Base-by-base conservation (phyloP, 2,329 filamentous ascomycete genomes). In the Penicillium sp. region DNA sequence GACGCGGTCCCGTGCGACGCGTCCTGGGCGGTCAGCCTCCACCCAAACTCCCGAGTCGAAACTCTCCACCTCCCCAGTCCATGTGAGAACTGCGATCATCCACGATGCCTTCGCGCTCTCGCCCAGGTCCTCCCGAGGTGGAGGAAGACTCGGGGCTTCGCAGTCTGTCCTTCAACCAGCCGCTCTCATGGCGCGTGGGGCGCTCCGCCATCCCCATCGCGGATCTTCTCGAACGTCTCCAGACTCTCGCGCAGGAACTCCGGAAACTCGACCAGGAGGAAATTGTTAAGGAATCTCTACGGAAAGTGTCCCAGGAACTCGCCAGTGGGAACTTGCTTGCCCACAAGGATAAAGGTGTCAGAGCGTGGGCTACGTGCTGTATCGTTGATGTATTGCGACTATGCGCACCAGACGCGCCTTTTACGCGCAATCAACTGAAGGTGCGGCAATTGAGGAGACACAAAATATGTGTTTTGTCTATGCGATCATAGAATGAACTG, bases 391-490 rank as follows among this genome's bases (percentile, higher is more conserved):
- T 99, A 66, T 84, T 99, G 72, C 89, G 90, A 68, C 83, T 99
- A 57, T 96, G 91, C 77, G 94, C 94, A 29, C 94, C 94, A 0
- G 89, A 97, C 81, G 94, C 94, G 72, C 94, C 94, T 19, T 97
- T 96, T 76, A 96, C 91, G 25, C 86, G 86, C 41, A 86, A 89
- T 59, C 93, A 97, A 78, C 83, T 97, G 62, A 96, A 96, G 88
- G 92, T 93, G 43, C 21, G 55, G 76, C 64, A 80, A 55, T 57
- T 39, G 27, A 43, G n/a, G 35, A 31, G 9, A 39, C n/a, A 17
- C 44, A 8, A 15, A 45, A 42, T 25, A 50, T 10, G 27, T 36
- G 42, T 10, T 27, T 21, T 5, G 9, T 49, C 21, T 44, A 39
- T 62, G 50, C 61, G 55, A 50, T n/a, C 10, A 6, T 6, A 19